Percentiles rank a stretch among this genome's conserved stretches.
phyloP scores from a whole-genome alignment of 345 rosid species.

The Brassica incana region DNA sequence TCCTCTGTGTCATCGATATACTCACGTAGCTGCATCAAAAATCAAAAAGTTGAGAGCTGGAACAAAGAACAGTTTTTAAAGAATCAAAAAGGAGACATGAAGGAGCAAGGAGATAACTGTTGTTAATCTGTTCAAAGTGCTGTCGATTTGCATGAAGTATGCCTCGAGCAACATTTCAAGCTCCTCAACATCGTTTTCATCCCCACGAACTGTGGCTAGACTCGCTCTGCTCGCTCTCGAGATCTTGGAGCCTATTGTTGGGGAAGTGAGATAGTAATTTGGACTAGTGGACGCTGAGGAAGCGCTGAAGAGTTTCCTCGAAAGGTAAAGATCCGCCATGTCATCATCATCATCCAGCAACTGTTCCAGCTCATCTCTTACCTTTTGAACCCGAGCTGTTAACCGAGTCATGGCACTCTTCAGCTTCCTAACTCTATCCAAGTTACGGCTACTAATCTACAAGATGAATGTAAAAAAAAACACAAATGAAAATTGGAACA shows the following conservation, averaged over 20 bases:
- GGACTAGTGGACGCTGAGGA: conserved; percentile 68
- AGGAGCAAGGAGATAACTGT: conserved; percentile 46
- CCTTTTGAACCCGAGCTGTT: conserved; percentile 96
- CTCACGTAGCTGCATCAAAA: conserved; percentile 79
- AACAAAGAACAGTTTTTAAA: background rate
- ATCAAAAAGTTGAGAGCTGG: background rate
- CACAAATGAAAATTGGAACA: background rate
- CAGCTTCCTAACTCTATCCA: conserved; percentile 93
- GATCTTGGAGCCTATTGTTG: conserved; percentile 90
- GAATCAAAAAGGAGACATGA: background rate
- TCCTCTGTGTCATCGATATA: conserved; percentile 99
- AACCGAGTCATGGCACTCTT: conserved; percentile 98
- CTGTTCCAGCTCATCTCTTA: conserved; percentile 89
- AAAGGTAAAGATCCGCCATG: conserved; percentile 94
- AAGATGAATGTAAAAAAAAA: background rate
- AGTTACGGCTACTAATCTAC: conserved; percentile 92
- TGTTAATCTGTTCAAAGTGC: conserved; percentile 85
- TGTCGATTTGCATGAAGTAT: conserved; percentile 92
- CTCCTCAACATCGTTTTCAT: conserved; percentile 96
- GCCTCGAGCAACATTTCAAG: conserved; percentile 99
- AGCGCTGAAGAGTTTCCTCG: conserved; percentile 73
- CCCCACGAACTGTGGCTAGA: conserved; percentile 73
- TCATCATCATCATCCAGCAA: conserved; percentile 96
- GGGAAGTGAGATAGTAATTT: conserved; percentile 80
- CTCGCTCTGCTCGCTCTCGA: conserved; percentile 87